Conservation (phyloP, 2,329 filamentous ascomycete species). For the Cryphonectria radicalis region DNA sequence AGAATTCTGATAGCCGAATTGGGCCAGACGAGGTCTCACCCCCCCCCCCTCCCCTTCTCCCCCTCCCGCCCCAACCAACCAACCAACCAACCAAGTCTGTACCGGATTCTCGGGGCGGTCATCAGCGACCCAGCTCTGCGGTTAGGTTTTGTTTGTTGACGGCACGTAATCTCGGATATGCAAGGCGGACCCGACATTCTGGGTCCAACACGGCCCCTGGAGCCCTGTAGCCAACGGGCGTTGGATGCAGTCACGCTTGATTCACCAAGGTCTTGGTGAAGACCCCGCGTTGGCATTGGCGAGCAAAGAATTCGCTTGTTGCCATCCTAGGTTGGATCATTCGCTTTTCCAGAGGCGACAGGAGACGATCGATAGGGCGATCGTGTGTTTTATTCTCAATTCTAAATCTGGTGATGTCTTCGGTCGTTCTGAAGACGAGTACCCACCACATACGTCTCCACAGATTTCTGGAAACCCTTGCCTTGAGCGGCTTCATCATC, state of each 20-base stretch:
- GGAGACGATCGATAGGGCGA: neutral
- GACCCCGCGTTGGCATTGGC: neutral
- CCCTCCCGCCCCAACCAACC: neutral
- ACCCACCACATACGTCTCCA: neutral
- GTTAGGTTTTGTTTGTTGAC: conserved; percentile 28
- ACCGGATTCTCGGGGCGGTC: neutral
- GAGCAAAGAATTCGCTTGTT: neutral
- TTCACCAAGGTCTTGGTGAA: neutral
- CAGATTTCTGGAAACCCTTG: neutral
- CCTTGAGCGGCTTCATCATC: neutral
- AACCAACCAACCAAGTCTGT: neutral
- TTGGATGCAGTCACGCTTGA: conserved; percentile 6
- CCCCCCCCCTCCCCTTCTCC: too few species aligned
- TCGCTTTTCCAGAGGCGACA: conserved; percentile 2
- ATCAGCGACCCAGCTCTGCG: conserved; percentile 25
- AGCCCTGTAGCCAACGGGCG: conserved; percentile 22
- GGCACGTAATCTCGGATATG: conserved; percentile 28
- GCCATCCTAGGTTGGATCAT: neutral
- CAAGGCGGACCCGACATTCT: conserved; percentile 20
- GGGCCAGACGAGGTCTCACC: neutral
- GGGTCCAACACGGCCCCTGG: conserved; percentile 6
- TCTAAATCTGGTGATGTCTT: neutral
- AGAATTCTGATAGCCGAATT: neutral
- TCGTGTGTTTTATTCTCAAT: neutral
- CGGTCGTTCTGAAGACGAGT: neutral